Percentiles rank a stretch among this genome's conserved stretches.
phyloP scores from a whole-genome alignment of 805 yeast species.

The Cyberlindnera meyerae region DNA sequence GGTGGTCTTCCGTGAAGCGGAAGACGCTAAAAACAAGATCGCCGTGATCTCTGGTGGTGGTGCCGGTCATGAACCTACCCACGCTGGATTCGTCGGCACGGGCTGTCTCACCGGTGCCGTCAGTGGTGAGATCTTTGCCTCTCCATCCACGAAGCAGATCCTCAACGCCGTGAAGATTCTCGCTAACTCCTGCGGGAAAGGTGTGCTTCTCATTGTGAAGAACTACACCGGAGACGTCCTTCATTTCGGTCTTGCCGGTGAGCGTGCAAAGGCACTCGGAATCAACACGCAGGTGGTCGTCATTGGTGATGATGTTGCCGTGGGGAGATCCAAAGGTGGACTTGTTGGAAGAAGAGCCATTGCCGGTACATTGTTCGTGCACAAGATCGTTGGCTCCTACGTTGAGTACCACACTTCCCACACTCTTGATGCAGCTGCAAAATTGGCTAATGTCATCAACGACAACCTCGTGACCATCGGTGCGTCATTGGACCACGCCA shows the following conservation, averaged over 20 bases:
- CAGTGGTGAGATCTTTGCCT: constrained; percentile 87
- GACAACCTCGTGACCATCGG: constrained; percentile 78
- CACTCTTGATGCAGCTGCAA: constrained; percentile 47
- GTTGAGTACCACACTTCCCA: constrained; percentile 37
- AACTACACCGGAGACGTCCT: constrained; percentile 93
- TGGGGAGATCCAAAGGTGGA: constrained; percentile 83
- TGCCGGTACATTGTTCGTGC: constrained; percentile 87
- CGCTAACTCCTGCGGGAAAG: constrained; percentile 40
- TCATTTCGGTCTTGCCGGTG: constrained; percentile 90
- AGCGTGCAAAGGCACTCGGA: constrained; percentile 78
- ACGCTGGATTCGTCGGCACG: constrained; percentile 85
- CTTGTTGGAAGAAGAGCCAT: constrained; percentile 92
- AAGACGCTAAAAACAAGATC: constrained; percentile 42
- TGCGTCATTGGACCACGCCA: constrained; percentile 82
- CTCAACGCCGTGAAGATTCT: constrained; percentile 51
- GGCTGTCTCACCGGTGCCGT: constrained; percentile 85
- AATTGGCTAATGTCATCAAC: constrained; percentile 56
- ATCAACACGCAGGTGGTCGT: constrained; percentile 65
- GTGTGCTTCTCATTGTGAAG: constrained; percentile 76
- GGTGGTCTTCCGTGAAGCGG: constrained; percentile 30
- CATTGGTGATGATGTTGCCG: constrained; percentile 92
- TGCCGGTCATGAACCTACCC: constrained; percentile 93
- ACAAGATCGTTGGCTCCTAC: constrained; percentile 79
- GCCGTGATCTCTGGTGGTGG: constrained; percentile 89
- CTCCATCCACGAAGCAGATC: constrained; percentile 91